Evolutionary conservation across 257 asterid genomes (phyloP).

Genomic region (Salvia splendens): DNA sequence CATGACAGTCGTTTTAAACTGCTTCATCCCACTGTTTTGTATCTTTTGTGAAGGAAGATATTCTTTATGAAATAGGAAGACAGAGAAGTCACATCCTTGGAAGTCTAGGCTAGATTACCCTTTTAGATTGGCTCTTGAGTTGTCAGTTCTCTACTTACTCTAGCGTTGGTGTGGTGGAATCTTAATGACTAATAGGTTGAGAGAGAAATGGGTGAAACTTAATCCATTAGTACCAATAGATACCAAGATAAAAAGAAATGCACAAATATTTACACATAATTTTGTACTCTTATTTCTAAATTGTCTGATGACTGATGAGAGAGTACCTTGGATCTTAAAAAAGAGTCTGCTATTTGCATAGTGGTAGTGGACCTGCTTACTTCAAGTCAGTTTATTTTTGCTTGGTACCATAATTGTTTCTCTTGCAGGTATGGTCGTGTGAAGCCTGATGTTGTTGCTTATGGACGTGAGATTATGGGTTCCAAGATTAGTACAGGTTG

Average conservation of each 20-base stretch:
- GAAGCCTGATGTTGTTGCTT: constrained; percentile 98
- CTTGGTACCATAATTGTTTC: constrained; percentile 24
- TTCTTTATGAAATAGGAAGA: constrained; percentile 6
- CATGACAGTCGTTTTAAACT: constrained; percentile 3
- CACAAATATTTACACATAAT: not conserved
- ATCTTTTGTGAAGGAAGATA: constrained; percentile 14
- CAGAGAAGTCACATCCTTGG: constrained; percentile 7
- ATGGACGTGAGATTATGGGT: constrained; percentile 97
- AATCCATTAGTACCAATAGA: not conserved
- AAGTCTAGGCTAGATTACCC: not conserved
- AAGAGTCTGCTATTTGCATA: constrained; percentile 10
- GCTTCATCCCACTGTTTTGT: constrained; percentile 11
- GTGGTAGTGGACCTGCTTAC: constrained; percentile 16
- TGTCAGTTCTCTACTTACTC: constrained; percentile 18
- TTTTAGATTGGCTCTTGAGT: constrained; percentile 23
- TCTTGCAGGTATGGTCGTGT: constrained; percentile 88
- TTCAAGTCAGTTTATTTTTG: constrained; percentile 1
- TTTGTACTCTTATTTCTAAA: not conserved
- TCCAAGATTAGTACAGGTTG: constrained; percentile 98
- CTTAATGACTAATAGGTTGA: not conserved
- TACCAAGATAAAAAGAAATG: constrained; percentile 5
- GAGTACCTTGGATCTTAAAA: constrained; percentile 16
- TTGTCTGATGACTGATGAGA: not conserved
- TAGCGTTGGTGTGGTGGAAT: constrained; percentile 19
- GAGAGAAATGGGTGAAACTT: constrained; percentile 2